A percentile compares a stretch with the other conserved stretches of the same genome.
phyloP scores from a whole-genome alignment of 148 eudicot species.

The Hydrangea macrophylla region DNA sequence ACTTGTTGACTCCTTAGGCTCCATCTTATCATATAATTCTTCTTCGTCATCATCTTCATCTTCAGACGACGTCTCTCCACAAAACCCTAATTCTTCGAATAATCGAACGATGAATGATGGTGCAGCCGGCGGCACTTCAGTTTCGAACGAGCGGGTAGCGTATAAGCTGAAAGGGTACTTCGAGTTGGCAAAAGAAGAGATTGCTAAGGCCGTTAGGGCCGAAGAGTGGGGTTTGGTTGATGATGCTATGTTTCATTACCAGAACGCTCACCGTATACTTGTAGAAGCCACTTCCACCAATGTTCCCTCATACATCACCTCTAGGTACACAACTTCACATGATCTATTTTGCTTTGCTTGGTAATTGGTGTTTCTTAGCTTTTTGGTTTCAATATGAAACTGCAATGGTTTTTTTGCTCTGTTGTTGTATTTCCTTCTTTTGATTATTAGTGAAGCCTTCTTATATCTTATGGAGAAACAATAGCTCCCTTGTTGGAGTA shows the following conservation, averaged over 20 bases:
- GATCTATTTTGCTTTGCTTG: background rate
- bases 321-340: constrained; percentile 37
- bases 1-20: constrained; percentile 47
- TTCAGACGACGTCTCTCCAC: constrained; percentile 24
- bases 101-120: constrained; percentile 49
- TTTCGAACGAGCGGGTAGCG: constrained; percentile 73
- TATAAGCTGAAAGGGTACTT: constrained; percentile 91
- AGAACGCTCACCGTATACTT: constrained; percentile 63
- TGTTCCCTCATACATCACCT: constrained; percentile 63
- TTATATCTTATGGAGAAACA: too few species aligned
- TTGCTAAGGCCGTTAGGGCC: constrained; percentile 80
- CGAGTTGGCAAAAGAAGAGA: constrained; percentile 81
- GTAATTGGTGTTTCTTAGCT: too few species aligned
- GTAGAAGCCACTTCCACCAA: constrained; percentile 69
- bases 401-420: too few species aligned
- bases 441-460: too few species aligned
- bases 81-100: constrained; percentile 42
- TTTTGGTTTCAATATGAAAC: too few species aligned
- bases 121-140: constrained; percentile 36
- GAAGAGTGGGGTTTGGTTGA: constrained; percentile 90
- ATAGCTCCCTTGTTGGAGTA: too few species aligned
- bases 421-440: too few species aligned
- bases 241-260: constrained; percentile 73
- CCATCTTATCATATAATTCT: constrained; percentile 42
- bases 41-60: too few species aligned